phyloP scores from a whole-genome alignment of 768 basidiomycete species.

The Gloeophyllum trabeum region DNA sequence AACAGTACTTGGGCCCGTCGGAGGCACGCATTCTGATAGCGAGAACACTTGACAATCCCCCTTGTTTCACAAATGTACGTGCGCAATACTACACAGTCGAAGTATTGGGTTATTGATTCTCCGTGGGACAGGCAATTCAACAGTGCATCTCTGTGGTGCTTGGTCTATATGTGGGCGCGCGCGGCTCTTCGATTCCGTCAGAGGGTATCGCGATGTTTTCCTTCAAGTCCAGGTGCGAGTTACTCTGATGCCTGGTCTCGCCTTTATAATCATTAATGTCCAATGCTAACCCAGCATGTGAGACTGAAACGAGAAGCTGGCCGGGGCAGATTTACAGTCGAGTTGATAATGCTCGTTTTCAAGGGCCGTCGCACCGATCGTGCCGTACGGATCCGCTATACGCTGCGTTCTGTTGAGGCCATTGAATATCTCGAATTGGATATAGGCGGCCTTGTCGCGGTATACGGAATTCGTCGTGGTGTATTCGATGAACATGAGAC shows the following conservation, averaged over 20 bases:
- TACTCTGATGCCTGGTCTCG: neutral
- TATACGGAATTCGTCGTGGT: neutral
- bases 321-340: neutral
- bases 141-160: neutral
- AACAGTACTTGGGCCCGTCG: neutral
- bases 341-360: neutral
- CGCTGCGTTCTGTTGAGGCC: neutral
- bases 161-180: neutral
- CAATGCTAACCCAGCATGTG: neutral
- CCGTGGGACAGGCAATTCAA: neutral
- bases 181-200: neutral
- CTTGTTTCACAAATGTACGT: neutral
- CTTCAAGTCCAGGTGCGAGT: neutral
- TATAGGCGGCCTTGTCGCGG: neutral
- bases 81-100: neutral
- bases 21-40: neutral
- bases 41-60: neutral
- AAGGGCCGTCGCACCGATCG: neutral
- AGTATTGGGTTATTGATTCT: neutral
- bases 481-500: neutral
- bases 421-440: neutral
- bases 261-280: neutral
- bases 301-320: neutral
- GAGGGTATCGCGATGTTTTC: neutral
- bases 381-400: neutral